These are phyloP conservation scores for Yamadazyma paraphyllophila DNA, from an alignment of 805 yeast species.

Conservation along the genomic window DNA sequence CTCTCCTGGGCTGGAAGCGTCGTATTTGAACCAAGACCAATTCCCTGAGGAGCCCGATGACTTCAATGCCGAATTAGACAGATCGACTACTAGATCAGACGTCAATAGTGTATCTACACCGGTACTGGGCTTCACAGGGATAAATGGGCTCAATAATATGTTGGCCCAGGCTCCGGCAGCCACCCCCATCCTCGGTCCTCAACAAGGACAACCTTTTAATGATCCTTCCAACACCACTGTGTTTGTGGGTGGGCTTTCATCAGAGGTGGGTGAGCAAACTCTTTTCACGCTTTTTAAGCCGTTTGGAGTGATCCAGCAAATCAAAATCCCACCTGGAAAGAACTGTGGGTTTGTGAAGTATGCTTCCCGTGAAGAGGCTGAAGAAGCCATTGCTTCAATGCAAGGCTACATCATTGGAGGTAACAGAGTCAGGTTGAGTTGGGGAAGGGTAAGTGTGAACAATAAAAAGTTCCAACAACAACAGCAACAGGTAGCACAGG, in stretches of 20 bases:
- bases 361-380: constrained; percentile 76
- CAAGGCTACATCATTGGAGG: constrained; percentile 89
- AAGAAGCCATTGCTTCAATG: constrained; percentile 79
- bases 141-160: constrained; percentile 2
- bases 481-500: constrained; percentile 31
- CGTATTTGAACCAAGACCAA: background rate
- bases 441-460: constrained; percentile 64
- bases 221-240: constrained; percentile 74
- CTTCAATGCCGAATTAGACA: background rate
- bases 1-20: background rate
- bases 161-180: background rate
- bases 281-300: constrained; percentile 63
- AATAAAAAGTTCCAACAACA: constrained; percentile 33
- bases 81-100: background rate
- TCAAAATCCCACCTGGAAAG: constrained; percentile 76
- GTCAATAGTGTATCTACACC: background rate
- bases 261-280: constrained; percentile 60
- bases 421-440: constrained; percentile 75
- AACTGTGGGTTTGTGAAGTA: constrained; percentile 90
- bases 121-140: background rate
- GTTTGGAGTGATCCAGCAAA: constrained; percentile 67
- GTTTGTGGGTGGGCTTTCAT: constrained; percentile 74
- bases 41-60: background rate
- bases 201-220: constrained; percentile 28
- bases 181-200: constrained; percentile 1